phyloP scores from a whole-genome alignment of 371 early-diverging fungal genomes.

The Chytridiales sp. region DNA sequence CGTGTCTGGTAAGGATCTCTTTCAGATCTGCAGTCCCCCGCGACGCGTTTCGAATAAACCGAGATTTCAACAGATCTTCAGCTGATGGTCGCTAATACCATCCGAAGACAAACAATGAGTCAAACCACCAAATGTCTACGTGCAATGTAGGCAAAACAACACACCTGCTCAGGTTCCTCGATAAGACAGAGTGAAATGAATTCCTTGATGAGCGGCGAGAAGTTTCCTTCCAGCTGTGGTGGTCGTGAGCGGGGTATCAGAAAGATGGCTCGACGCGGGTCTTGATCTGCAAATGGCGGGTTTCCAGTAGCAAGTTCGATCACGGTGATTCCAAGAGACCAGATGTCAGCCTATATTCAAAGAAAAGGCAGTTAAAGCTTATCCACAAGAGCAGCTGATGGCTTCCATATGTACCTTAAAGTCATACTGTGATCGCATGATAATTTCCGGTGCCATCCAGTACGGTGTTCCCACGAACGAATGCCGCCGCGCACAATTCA shows the following conservation, averaged over 20 bases:
- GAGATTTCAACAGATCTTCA: conserved; percentile 51
- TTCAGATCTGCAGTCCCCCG: conserved; percentile 32
- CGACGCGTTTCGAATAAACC: conserved; percentile 43
- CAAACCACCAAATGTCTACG: background rate
- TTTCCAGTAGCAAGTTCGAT: conserved; percentile 95
- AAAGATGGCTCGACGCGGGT: conserved; percentile 88
- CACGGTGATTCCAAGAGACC: conserved; percentile 86
- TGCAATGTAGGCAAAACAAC: background rate
- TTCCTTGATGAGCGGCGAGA: conserved; percentile 77
- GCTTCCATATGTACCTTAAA: conserved; percentile 38
- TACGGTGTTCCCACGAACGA: conserved; percentile 51
- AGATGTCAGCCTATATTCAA: conserved; percentile 48
- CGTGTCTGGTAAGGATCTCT: conserved; percentile 42
- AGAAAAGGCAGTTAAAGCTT: background rate
- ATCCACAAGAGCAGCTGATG: no score
- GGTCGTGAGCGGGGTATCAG: conserved; percentile 75
- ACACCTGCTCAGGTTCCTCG: conserved; percentile 77
- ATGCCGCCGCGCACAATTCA: conserved; percentile 34
- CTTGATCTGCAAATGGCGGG: conserved; percentile 90
- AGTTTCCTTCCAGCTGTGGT: conserved; percentile 69
- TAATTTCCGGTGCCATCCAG: conserved; percentile 55
- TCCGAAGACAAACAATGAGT: background rate
- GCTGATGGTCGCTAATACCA: conserved; percentile 46
- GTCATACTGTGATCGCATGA: conserved; percentile 50
- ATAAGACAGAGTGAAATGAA: conserved; percentile 86